Evolutionary conservation across 2,329 filamentous ascomycete genomes (phyloP), one percentile per base, ranked within the genome.

Genomic region (Trichophyton schoenleinii): DNA sequence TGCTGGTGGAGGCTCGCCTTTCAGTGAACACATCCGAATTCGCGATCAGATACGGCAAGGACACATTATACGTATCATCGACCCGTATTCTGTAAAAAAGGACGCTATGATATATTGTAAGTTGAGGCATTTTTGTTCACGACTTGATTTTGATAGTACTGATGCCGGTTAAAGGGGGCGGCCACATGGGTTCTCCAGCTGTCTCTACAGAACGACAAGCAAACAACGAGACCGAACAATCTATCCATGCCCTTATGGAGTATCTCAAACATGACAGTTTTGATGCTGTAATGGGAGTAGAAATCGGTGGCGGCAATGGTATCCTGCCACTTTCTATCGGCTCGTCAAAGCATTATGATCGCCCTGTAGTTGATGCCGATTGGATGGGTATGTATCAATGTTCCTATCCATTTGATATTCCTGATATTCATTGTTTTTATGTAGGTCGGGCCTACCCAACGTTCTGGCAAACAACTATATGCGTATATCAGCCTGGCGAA

Each of bases 301-400:
- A 87, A 66, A 85, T 87, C 60, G 85, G 85, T n/a, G 85, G 85
- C 5, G 80, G 79, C 3, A 87, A 87, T 64, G 84, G 84, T 0
- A 73, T 86, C 7, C 79, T 83, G 64, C 79, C 80, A 7, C 74
- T 86, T 71, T 75, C 83, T 3, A 70, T 84, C 3, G 82, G 82
- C 3, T 79, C 80, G 0, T 79, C 78, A 59, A 73, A 73, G 0
- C 78, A 80, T 63, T 79, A 84, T 69, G 71, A 81, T 60, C 7
- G 79, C 77, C 7, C 76, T 7, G 72, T 74, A 5, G 69, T 79
- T 13, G 77, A 79, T 62, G 76, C 70, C 1, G 77, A 79, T 62
- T 76, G 70, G 66, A 79, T 79, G 76, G 71, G 69, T 63, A 64
- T 59, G 60, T 81, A 36, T 36, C 15, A n/a, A 7, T 36, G 2